Base-by-base conservation (phyloP, 495 filamentous ascomycete genomes). In the Pyronema domesticum region DNA sequence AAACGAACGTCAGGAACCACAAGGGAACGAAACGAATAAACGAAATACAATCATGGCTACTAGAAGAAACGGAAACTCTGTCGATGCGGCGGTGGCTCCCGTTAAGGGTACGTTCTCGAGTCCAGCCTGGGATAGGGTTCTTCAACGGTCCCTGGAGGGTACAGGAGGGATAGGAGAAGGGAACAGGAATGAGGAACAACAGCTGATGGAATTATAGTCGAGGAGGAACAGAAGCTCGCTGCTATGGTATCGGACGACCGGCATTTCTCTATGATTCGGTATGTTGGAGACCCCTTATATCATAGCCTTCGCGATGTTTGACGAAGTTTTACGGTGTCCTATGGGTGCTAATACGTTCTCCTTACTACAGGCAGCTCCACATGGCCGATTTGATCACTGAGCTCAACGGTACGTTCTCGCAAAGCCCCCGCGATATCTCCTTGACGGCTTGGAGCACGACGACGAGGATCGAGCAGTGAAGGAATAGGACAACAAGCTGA, bases 361-460 rank as follows among this genome's bases (percentile, higher is more conserved):
- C 11, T 45, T 51, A 44, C 51, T 36, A 48, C 55, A 86, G 83
- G 66, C 86, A 89, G 55, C 74, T 96, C 57, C 91, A 98, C 65
- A 78, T 96, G 55, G 91, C 91, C 14, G 91, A 98, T 70, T 72
- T 93, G 42, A 94, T 98, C 61, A 98, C 91, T 23, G 87, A 93
- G 65, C 70, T 96, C 44, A 98, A 98, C 68, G 88, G 89, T 94
- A 60, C 51, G 33, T 49, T 15, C 35, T 15, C 56, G 8, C 6
- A 19, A 30, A 30, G 5, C 23, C 23, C 5, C 23, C 23, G 23
- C 23, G 23, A 30, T 30, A 30, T 30, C 23, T 30, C 5, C 23
- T 30, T 5, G 23, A 30, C 23, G 40, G 19, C 52, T 33, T 23
- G 13, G 33, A 37, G 18, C 14, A 14, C 5, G 8, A 10, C n/a